phyloP scores from a whole-genome alignment of 352 stramenopile species.

The Globisporangium splendens region DNA sequence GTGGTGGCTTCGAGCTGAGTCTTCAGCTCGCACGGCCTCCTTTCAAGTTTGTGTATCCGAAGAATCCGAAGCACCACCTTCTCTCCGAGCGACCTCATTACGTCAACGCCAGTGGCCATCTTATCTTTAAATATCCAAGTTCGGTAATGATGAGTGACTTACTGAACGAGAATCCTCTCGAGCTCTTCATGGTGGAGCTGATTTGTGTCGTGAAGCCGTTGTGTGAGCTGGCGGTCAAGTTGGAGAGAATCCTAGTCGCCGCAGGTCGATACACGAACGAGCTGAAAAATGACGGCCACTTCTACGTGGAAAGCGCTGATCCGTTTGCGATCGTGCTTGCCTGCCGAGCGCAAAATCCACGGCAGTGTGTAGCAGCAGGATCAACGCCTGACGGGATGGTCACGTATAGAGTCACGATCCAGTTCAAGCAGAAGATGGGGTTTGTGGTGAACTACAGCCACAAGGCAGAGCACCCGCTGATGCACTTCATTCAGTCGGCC shows the following conservation, averaged over 20 bases:
- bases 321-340: conserved; percentile 82
- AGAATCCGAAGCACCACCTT: conserved; percentile 50
- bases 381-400: conserved; percentile 72
- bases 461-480: conserved; percentile 79
- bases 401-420: conserved; percentile 76
- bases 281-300: conserved; percentile 65
- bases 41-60: conserved; percentile 70
- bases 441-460: conserved; percentile 88
- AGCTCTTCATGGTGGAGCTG: conserved; percentile 86
- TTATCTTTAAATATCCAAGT: conserved; percentile 83
- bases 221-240: conserved; percentile 79
- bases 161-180: conserved; percentile 78
- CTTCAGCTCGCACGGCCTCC: conserved; percentile 58
- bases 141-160: conserved; percentile 62
- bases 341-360: conserved; percentile 66
- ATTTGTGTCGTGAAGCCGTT: conserved; percentile 84
- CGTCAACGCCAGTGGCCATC: conserved; percentile 64
- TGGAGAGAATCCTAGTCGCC: conserved; percentile 66
- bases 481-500: conserved; percentile 85
- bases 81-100: conserved; percentile 66
- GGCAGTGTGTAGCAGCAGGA: conserved; percentile 60
- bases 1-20: conserved; percentile 73
- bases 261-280: conserved; percentile 76
- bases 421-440: conserved; percentile 87
- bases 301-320: conserved; percentile 81